Conservation (phyloP, 2,329 filamentous ascomycete species). For the Penicillium rolfsii region DNA sequence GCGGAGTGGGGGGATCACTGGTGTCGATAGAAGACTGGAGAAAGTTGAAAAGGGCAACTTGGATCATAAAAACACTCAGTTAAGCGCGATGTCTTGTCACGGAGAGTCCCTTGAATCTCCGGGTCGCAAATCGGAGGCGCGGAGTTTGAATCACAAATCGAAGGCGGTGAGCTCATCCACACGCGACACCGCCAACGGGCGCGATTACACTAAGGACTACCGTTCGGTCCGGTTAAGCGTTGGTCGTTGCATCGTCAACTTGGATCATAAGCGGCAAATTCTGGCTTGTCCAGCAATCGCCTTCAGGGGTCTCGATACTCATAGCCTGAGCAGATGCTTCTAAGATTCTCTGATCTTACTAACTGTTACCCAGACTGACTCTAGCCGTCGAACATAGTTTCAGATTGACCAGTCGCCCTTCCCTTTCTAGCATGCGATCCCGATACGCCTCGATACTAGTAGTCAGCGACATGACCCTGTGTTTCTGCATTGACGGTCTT, state of each 20-base stretch:
- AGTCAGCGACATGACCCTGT: background rate
- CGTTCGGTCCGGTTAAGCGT: too few species aligned
- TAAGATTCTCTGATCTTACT: background rate
- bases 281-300: background rate
- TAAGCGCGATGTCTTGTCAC: constrained; percentile 1
- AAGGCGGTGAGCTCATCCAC: constrained; percentile 14
- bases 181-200: background rate
- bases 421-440: background rate
- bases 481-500: background rate
- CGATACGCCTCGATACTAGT: background rate
- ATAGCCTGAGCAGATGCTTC: background rate
- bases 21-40: background rate
- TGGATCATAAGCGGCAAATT: background rate
- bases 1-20: background rate
- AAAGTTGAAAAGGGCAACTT: constrained; percentile 1
- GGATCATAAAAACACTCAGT: constrained; percentile 5
- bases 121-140: constrained; percentile 5
- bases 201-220: background rate
- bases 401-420: background rate
- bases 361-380: background rate
- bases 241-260: background rate
- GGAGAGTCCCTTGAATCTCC: constrained; percentile 11
- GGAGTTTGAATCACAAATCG: constrained; percentile 12
- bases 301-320: background rate
- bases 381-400: background rate